Evolutionary conservation across 441 rosid genomes (phyloP).

Genomic region (Eutrema salsugineum): DNA sequence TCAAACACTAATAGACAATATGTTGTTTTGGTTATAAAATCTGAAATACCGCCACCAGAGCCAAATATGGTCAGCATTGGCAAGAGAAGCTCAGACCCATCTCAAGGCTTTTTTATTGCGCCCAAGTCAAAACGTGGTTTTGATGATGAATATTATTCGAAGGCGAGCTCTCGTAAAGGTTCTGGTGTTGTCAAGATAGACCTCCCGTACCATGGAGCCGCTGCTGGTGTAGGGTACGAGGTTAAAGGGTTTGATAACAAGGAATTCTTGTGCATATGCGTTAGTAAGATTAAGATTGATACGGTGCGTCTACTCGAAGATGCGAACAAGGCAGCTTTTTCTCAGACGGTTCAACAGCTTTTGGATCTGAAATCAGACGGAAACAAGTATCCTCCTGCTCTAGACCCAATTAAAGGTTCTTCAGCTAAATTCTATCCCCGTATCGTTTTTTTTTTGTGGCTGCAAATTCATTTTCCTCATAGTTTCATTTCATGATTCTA

Average conservation of each 20-base stretch:
- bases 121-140: conserved; percentile 80
- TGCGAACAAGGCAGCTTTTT: conserved; percentile 58
- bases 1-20: conserved; percentile 50
- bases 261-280: conserved; percentile 73
- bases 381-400: conserved; percentile 70
- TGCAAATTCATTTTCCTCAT: background rate
- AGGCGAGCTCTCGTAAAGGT: conserved; percentile 61
- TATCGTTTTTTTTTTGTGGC: background rate
- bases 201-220: conserved; percentile 65
- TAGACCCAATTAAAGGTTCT: conserved; percentile 79
- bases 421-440: background rate
- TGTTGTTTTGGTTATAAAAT: conserved; percentile 74
- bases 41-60: conserved; percentile 52
- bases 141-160: conserved; percentile 54
- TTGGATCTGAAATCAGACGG: conserved; percentile 58
- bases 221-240: conserved; percentile 88
- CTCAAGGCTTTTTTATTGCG: conserved; percentile 53
- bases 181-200: conserved; percentile 58
- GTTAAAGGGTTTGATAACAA: conserved; percentile 65
- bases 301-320: conserved; percentile 73
- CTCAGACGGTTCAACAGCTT: conserved; percentile 81
- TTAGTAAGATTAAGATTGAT: conserved; percentile 54
- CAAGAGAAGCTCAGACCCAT: conserved; percentile 45
- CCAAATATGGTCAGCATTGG: conserved; percentile 49
- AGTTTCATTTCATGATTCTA: conserved; percentile 13